Evolutionary conservation across 257 asterid genomes (phyloP).

Genomic region (Gardenia jasminoides): DNA sequence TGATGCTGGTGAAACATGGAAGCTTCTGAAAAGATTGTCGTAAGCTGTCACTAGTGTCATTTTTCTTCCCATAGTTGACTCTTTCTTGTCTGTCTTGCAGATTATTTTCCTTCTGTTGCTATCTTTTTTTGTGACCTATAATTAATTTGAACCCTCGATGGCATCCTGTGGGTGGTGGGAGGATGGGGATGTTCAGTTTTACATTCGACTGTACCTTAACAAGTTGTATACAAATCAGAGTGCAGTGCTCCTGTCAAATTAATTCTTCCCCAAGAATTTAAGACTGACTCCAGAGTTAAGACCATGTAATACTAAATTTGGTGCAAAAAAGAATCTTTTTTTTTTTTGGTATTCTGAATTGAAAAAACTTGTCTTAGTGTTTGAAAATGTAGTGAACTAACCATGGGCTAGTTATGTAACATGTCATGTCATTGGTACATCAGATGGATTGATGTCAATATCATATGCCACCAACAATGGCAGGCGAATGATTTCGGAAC

Average conservation of each 20-base stretch:
- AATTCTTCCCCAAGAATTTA: too few relatives aligned
- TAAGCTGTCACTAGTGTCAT: slow-evolving; percentile 37
- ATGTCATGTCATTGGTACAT: not conserved
- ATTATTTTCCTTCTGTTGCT: not conserved
- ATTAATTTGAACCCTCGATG: too few relatives aligned
- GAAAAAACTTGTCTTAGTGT: too few relatives aligned
- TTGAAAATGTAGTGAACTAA: not conserved
- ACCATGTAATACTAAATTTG: not conserved
- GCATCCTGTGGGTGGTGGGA: too few relatives aligned
- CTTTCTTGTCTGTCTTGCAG: too few relatives aligned
- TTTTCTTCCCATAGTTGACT: not conserved
- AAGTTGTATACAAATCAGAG: not conserved
- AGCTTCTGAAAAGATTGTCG: slow-evolving; percentile 73
- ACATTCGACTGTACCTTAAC: not conserved
- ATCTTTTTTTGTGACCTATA: not conserved
- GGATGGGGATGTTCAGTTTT: not conserved
- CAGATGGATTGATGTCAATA: not conserved
- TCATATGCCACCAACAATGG: not conserved
- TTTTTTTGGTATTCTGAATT: not conserved
- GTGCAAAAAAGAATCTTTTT: too few relatives aligned
- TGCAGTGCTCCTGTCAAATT: not conserved
- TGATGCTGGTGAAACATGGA: slow-evolving; percentile 84
- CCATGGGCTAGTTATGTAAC: not conserved
- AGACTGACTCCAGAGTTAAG: not conserved
- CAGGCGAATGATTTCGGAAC: not conserved